These are phyloP conservation scores for Lachancea nothofagi DNA, from an alignment of 805 yeast genomes.

Conservation along the genomic window DNA sequence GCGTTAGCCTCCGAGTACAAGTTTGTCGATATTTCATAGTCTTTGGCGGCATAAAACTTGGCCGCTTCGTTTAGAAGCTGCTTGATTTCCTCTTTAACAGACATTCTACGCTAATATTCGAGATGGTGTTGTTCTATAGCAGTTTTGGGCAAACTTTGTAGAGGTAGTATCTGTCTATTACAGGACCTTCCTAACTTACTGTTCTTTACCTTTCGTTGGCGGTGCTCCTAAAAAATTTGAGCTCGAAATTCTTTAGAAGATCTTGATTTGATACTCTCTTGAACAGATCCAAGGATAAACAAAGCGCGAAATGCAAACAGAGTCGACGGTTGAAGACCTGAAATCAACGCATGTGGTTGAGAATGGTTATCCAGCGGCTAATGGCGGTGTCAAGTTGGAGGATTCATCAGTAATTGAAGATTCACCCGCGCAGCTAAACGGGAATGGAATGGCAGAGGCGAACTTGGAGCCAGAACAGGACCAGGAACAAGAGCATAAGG, in stretches of 20 bases:
- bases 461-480: background rate
- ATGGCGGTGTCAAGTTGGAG: constrained; percentile 5
- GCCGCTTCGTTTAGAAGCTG: constrained; percentile 56
- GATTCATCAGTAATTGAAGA: constrained; percentile 3
- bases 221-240: too few species aligned
- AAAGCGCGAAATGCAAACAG: constrained; percentile 7
- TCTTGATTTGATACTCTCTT: constrained; percentile 2
- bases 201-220: too few species aligned
- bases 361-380: background rate
- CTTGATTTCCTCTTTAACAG: constrained; percentile 37
- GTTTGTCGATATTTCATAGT: constrained; percentile 64
- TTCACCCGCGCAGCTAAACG: background rate
- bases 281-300: constrained; percentile 1
- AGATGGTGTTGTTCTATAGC: background rate
- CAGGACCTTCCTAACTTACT: too few species aligned
- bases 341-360: background rate
- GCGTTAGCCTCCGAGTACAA: constrained; percentile 72
- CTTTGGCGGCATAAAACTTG: constrained; percentile 54
- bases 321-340: constrained; percentile 3
- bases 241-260: constrained; percentile 1
- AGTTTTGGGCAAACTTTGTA: too few species aligned
- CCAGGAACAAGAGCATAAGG: constrained; percentile 5
- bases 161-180: too few species aligned
- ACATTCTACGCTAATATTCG: background rate
- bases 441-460: constrained; percentile 1